These are phyloP conservation scores for Sparassis latifolia DNA, from an alignment of 1,284 basidiomycete species.

Conservation along the genomic window DNA sequence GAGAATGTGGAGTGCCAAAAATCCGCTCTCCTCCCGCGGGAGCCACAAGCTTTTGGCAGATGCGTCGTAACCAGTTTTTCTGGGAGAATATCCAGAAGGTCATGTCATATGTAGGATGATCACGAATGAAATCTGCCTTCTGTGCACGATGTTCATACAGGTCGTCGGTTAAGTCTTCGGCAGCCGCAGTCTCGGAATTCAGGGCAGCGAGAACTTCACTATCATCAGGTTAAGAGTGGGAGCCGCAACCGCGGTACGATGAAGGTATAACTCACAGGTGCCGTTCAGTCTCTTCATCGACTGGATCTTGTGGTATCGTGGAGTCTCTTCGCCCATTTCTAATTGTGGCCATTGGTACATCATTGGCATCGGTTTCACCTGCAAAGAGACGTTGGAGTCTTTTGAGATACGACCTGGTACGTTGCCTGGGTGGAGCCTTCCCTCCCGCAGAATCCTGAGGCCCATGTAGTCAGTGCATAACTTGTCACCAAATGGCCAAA, in stretches of 20 bases:
- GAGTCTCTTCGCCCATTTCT: constrained; percentile 40
- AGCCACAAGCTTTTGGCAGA: constrained; percentile 82
- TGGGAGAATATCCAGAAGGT: constrained; percentile 90
- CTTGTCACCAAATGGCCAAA: background rate
- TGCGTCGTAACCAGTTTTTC: constrained; percentile 64
- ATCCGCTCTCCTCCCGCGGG: constrained; percentile 85
- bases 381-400: constrained; percentile 62
- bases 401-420: constrained; percentile 52
- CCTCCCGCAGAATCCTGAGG: constrained; percentile 10
- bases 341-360: constrained; percentile 58
- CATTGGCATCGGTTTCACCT: constrained; percentile 50
- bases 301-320: constrained; percentile 30
- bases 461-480: no score
- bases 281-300: constrained; percentile 62
- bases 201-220: constrained; percentile 66
- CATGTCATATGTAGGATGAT: constrained; percentile 88
- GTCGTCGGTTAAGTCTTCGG: constrained; percentile 54
- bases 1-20: constrained; percentile 66
- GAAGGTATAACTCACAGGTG: constrained; percentile 48
- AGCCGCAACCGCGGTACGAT: background rate
- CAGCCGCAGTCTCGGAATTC: constrained; percentile 41
- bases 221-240: background rate
- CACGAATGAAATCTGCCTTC: constrained; percentile 83
- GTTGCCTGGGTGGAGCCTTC: constrained; percentile 37
- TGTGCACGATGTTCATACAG: constrained; percentile 72